Conservation (phyloP, 2,329 filamentous ascomycete genomes). For the Massarina eburnea region DNA sequence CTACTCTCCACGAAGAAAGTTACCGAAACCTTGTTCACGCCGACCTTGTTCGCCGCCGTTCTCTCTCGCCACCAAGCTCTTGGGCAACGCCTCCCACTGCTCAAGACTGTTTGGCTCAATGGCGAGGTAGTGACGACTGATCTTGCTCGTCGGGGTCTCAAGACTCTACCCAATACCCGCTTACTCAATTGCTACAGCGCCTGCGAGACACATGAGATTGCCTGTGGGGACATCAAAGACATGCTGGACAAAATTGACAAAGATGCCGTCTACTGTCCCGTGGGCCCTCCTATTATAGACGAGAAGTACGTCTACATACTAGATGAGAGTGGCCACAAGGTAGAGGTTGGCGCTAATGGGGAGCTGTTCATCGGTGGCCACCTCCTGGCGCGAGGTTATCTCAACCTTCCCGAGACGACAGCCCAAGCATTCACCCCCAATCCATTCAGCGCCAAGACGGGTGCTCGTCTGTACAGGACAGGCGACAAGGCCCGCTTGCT, state of each 20-base stretch:
- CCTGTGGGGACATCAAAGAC: conserved; percentile 71
- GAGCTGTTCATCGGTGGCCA: conserved; percentile 77
- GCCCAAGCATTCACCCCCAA: conserved; percentile 70
- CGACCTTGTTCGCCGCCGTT: conserved; percentile 74
- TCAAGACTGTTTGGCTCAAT: conserved; percentile 76
- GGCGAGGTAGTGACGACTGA: conserved; percentile 82
- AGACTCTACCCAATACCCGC: conserved; percentile 67
- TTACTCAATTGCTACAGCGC: conserved; percentile 81
- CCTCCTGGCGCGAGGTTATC: conserved; percentile 73
- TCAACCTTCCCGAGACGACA: conserved; percentile 78
- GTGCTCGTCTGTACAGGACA: conserved; percentile 72
- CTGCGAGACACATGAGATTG: conserved; percentile 79
- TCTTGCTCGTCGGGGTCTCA: conserved; percentile 67
- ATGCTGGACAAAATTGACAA: conserved; percentile 60
- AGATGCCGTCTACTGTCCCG: conserved; percentile 70
- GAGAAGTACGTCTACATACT: conserved; percentile 71
- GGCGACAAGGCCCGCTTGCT: conserved; percentile 71
- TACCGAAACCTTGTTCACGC: conserved; percentile 83
- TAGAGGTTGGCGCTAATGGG: conserved; percentile 63
- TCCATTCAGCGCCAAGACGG: conserved; percentile 61
- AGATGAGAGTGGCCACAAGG: conserved; percentile 66
- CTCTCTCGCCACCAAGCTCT: conserved; percentile 70
- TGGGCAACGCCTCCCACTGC: conserved; percentile 62
- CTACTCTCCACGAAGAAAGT: conserved; percentile 66
- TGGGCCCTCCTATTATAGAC: conserved; percentile 67